Evolutionary conservation across 2,329 filamentous ascomycete genomes (phyloP), one percentile per base, ranked within the genome.

Genomic region (Fusarium sp.): DNA sequence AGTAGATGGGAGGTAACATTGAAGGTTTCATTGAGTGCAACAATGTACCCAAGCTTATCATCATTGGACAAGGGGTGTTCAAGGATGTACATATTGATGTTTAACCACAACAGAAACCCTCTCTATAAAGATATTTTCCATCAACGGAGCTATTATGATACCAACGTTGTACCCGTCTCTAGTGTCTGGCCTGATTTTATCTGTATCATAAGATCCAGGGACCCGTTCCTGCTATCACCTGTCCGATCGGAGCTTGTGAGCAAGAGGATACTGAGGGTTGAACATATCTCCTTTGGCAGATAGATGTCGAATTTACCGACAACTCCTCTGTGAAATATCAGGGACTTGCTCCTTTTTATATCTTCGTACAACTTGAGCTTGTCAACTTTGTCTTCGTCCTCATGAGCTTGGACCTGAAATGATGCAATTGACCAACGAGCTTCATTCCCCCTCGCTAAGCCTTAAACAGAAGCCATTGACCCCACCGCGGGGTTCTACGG

Each of bases 401-500:
- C 25, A 45, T 40, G 27, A 65, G 61, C 47, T 65, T 32, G n/a
- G 41, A 38, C 61, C 34, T 41, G 30, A 27, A 29, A 64, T 64
- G 63, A 67, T 56, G 63, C 62, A 66, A 66, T 66, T 32, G 13
- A 53, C 53, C 30, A 48, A 48, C 30, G 27, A 65, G 34, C 47
- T 58, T 22, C 59, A 29, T 11, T 45, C 18, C 62, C 49, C 64
- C 48, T 67, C 62, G 32, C 56, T 67, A 67, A 67, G 18, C 64
- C 62, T 9, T 41, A 57, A 57, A 57, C 18, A 46, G 55, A 47
- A 40, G 10, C 0, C 12, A 20, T 16, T 16, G 16, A 15, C 48
- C 24, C 63, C 63, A 66, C 63, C 56, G 63, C 63, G 63, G 63
- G 63, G 55, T 51, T 47, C 27, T 65, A 22, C 12, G 34, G 34